Evolutionary conservation across 768 basidiomycete species (phyloP).

Genomic region (Boletus rubroflammeus): DNA sequence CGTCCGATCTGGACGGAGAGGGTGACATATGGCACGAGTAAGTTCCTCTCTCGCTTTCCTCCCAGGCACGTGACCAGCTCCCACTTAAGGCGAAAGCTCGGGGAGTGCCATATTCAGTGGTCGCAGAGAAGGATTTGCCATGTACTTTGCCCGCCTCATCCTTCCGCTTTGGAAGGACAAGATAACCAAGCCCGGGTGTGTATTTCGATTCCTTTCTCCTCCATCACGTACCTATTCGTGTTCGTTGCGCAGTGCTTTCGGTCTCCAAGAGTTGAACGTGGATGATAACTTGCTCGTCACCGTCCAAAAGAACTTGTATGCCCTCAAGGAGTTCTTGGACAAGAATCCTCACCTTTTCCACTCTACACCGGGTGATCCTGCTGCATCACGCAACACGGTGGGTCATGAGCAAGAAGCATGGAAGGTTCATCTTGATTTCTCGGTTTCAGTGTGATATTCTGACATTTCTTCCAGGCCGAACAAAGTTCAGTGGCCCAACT

Average conservation of each 20-base stretch:
- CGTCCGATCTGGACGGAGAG: constrained; percentile 80
- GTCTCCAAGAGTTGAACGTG: constrained; percentile 56
- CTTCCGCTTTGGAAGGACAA: constrained; percentile 86
- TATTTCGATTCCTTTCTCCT: not conserved
- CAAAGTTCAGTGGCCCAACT: constrained; percentile 79
- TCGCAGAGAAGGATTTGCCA: constrained; percentile 80
- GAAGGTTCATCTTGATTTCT: constrained; percentile 51
- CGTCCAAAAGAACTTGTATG: constrained; percentile 77
- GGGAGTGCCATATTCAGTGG: constrained; percentile 82
- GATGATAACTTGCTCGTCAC: constrained; percentile 59
- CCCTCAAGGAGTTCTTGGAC: constrained; percentile 71
- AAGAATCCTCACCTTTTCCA: constrained; percentile 85
- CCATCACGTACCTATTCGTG: not conserved
- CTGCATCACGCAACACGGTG: constrained; percentile 49
- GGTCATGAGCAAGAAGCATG: constrained; percentile 82
- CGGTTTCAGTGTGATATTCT: not conserved
- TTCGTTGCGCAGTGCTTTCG: constrained; percentile 34
- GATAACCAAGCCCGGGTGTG: constrained; percentile 63
- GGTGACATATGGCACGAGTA: constrained; percentile 72
- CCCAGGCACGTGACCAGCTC: not conserved
- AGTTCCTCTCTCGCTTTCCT: constrained; percentile 17
- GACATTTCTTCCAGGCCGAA: constrained; percentile 55
- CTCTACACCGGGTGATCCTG: constrained; percentile 68
- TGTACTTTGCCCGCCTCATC: constrained; percentile 83
- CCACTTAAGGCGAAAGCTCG: constrained; percentile 52